Base-by-base conservation (phyloP, 2,329 filamentous ascomycete species). In the Nothomitra cinnamomea region DNA sequence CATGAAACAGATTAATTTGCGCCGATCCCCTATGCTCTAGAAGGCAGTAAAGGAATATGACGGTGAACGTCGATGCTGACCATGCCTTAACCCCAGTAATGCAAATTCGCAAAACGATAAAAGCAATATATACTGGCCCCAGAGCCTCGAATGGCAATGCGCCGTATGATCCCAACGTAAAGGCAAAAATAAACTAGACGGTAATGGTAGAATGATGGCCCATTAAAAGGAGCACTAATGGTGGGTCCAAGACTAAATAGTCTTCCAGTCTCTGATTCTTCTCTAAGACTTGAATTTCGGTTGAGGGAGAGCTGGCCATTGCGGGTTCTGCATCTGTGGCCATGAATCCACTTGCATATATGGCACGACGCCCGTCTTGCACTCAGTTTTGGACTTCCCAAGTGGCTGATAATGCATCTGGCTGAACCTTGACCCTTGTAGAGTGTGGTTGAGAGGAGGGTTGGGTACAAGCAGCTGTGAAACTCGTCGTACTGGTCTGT, bases 381-480 rank as follows among this genome's bases (percentile, higher is more conserved):
- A 79, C 55, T 85, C 72, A 42, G 83, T 79, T 55, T 80, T 74
- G 32, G 79, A 72, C 62, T 84, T 80, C 7, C 85, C 83, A 3
- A 90, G 69, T 7, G 85, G 83, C 58, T 89, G 83, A 63, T 92
- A 86, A 65, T 90, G 83, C 82, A 94, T 88, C 68, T 88, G 78
- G 56, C 79, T 75, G 52, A 84, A 80, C 49, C 76, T 69, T 53
- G 72, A 71, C 69, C 65, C 77, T 62, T 85, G 71, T 58, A 83
- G 74, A 63, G 87, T 83, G 60, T 85, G 77, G 58, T 90, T 83
- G 57, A 94, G 76, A 22, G 86, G 85, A 0, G 88, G 85, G 5
- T 88, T 87, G 32, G 89, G 89, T 55, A 92, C 87, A 28, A 95
- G 74, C n/a, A 96, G 77, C 0, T 87, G 94, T 60, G 92, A 88